Evolutionary conservation across 2,329 filamentous ascomycete genomes (phyloP).

Genomic region (Xylogone sp.): DNA sequence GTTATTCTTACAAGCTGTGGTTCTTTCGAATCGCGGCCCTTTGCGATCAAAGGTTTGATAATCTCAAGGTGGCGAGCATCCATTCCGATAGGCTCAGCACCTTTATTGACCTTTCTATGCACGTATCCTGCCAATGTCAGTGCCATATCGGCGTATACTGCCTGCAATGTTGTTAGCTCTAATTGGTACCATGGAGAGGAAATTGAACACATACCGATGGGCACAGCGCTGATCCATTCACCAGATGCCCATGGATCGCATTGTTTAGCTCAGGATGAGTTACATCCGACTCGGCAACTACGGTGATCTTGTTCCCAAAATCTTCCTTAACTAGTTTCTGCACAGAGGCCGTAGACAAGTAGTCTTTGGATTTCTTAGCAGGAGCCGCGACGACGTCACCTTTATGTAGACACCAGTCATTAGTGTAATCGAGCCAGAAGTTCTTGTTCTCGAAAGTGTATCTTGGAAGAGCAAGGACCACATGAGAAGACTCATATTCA

Average conservation of each 20-base stretch:
- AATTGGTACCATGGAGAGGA: slow-evolving; percentile 37
- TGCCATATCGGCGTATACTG: slow-evolving; percentile 52
- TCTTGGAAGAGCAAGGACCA: slow-evolving; percentile 52
- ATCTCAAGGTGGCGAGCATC: slow-evolving; percentile 68
- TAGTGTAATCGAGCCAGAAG: slow-evolving; percentile 42
- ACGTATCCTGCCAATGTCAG: neutral
- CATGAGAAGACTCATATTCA: slow-evolving; percentile 48
- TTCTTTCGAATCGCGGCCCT: slow-evolving; percentile 28
- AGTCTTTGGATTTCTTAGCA: slow-evolving; percentile 47
- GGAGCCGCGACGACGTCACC: slow-evolving; percentile 45
- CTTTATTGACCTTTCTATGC: neutral
- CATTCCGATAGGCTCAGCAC: slow-evolving; percentile 24
- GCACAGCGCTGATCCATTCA: slow-evolving; percentile 54
- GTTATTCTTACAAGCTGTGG: slow-evolving; percentile 59
- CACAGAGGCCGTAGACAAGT: slow-evolving; percentile 15
- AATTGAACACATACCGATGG: slow-evolving; percentile 51
- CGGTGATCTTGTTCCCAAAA: slow-evolving; percentile 46
- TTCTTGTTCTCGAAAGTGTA: slow-evolving; percentile 61
- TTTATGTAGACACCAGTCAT: slow-evolving; percentile 61
- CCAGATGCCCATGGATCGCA: slow-evolving; percentile 52
- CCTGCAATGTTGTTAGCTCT: neutral
- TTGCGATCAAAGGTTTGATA: slow-evolving; percentile 63
- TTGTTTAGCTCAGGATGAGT: slow-evolving; percentile 49
- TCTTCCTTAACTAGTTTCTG: slow-evolving; percentile 43
- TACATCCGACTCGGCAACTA: slow-evolving; percentile 50